phyloP scores from a whole-genome alignment of 2,329 filamentous ascomycete genomes.

The Diaporthe longicolla region DNA sequence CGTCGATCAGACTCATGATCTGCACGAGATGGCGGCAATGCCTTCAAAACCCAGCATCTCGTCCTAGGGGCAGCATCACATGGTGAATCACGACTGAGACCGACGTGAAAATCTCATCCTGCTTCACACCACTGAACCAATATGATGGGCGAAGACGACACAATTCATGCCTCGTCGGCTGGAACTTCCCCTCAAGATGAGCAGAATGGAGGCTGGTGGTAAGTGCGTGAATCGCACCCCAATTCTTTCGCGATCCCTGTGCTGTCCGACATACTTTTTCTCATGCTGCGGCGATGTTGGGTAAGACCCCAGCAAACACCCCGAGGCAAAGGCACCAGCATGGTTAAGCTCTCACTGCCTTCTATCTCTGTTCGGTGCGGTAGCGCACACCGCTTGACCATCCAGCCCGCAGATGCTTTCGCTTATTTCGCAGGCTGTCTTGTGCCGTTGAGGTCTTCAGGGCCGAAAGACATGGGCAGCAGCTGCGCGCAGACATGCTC shows the following conservation, averaged over 20 bases:
- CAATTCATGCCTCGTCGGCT: not conserved
- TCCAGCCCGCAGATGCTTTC: too few relatives aligned
- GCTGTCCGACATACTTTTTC: not conserved
- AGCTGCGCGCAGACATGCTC: conserved; percentile 60
- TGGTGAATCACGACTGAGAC: not conserved
- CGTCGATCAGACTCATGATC: not conserved
- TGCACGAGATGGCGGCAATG: too few relatives aligned
- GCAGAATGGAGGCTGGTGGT: not conserved
- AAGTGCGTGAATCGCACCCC: not conserved
- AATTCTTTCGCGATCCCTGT: too few relatives aligned
- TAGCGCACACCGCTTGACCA: not conserved
- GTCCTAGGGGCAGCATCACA: not conserved
- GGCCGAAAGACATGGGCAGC: conserved; percentile 61
- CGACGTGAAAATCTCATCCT: not conserved
- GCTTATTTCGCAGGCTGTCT: conserved; percentile 27
- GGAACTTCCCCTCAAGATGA: not conserved
- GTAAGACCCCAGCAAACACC: not conserved
- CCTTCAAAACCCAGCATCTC: too few relatives aligned
- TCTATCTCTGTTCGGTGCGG: not conserved
- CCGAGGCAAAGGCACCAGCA: not conserved
- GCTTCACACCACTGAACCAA: not conserved
- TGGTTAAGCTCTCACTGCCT: not conserved
- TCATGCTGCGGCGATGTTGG: not conserved
- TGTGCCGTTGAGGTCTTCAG: conserved; percentile 42
- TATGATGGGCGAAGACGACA: not conserved